A percentile compares a stretch with the other conserved stretches of the same genome.
phyloP scores from a whole-genome alignment of 805 yeast species.

The Komagataella pseudopastoris region DNA sequence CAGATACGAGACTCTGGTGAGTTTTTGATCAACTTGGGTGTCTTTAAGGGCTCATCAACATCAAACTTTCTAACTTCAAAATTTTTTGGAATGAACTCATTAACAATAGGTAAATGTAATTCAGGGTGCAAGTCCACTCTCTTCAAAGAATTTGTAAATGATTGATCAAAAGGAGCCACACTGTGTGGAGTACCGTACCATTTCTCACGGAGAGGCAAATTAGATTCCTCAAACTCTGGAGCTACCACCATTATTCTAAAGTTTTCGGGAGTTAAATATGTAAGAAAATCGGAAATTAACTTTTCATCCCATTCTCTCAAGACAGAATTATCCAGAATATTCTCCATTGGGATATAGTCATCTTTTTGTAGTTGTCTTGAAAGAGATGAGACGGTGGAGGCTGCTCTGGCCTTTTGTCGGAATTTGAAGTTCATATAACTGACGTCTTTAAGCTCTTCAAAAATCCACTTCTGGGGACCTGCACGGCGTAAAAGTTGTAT shows the following conservation, averaged over 20 bases:
- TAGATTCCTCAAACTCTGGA: conserved; percentile 35
- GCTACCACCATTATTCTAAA: conserved; percentile 44
- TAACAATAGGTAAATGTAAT: conserved; percentile 55
- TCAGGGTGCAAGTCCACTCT: conserved; percentile 15
- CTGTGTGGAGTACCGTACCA: conserved; percentile 89
- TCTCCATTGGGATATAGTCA: conserved; percentile 44
- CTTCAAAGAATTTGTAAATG: conserved; percentile 21
- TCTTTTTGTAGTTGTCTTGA: conserved; percentile 48
- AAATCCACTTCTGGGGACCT: conserved; percentile 69
- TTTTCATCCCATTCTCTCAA: conserved; percentile 45
- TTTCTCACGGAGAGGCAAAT: conserved; percentile 35
- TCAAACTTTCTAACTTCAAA: conserved; percentile 41
- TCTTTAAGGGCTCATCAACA: conserved; percentile 24
- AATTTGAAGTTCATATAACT: conserved; percentile 64
- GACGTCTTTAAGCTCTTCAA: conserved; percentile 60
- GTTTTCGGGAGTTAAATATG: conserved; percentile 40
- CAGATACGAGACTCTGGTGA: conserved; percentile 48
- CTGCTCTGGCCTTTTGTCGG: conserved; percentile 61
- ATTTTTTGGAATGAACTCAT: conserved; percentile 71
- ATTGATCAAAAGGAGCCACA: conserved; percentile 26
- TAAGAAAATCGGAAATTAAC: conserved; percentile 33
- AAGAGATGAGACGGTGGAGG: conserved; percentile 57
- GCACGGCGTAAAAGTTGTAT: conserved; percentile 41
- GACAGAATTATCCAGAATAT: conserved; percentile 43
- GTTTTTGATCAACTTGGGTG: conserved; percentile 50